Base-by-base conservation (phyloP, 345 rosid species). In the Turnera subulata region DNA sequence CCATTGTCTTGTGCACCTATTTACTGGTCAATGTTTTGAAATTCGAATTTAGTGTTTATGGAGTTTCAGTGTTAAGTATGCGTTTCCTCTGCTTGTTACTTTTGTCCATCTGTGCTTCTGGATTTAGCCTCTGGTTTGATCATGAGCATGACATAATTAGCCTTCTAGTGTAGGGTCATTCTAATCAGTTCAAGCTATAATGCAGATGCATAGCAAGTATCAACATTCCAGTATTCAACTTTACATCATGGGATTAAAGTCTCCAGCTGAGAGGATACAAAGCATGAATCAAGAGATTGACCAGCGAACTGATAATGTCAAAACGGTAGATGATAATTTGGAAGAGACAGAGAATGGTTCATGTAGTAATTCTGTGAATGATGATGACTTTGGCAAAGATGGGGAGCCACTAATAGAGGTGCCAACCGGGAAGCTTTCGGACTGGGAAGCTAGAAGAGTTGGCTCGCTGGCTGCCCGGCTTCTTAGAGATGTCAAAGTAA, bases 381-480 rank as follows among this genome's bases (percentile, higher is more conserved):
- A n/a, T n/a, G n/a, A n/a, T n/a, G n/a, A n/a, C n/a, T n/a, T n/a
- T 24, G 77, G 55, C 33, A 53, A 48, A 50, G 50, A 19, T 29
- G 68, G 66, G 43, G 66, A 74, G 29, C 46, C 6, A 50, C 26
- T 45, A 24, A 69, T 53, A 39, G 76, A 69, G 59, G 58, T 76
- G 23, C 80, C 74, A 22, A 67, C 68, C 1, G 81, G 76, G 17
- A 69, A 80, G 56, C 86, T 88, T 46, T 84, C 84, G 21, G 95
- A 86, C 38, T 92, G 98, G 98, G 95, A 92, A 65, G 82, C 82
- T 45, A 83, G 98, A 74, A 82, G 96, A 74, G 78, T 79, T 17
- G 98, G 96, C 43, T 80, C 89, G 12, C 76, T 84, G 76, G 96
- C 98, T 39, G 98, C 96, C 16, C 82, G 95, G 65, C 95, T 88